phyloP scores from a whole-genome alignment of 2,329 filamentous ascomycete species.

The Penicillium sp. region DNA sequence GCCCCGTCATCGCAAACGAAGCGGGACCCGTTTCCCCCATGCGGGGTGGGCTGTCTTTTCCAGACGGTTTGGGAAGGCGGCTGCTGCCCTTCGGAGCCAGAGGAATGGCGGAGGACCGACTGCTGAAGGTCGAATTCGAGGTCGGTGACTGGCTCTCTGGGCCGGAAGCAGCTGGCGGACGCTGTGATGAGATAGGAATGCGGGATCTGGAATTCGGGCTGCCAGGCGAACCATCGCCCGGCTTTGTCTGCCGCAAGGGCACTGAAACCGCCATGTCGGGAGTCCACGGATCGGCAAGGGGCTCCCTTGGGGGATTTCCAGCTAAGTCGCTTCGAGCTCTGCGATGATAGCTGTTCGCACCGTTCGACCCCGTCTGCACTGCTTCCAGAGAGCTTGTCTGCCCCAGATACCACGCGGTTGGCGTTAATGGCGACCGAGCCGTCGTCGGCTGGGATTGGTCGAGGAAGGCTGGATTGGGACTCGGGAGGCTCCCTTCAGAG shows the following conservation, averaged over 20 bases:
- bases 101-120: slow-evolving; percentile 37
- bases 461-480: slow-evolving; percentile 53
- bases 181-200: slow-evolving; percentile 53
- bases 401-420: slow-evolving; percentile 69
- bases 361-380: slow-evolving; percentile 38
- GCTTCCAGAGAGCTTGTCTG: slow-evolving; percentile 52
- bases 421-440: slow-evolving; percentile 66
- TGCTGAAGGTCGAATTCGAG: slow-evolving; percentile 44
- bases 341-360: slow-evolving; percentile 39
- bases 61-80: slow-evolving; percentile 49
- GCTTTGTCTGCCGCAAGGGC: slow-evolving; percentile 38
- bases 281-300: slow-evolving; percentile 38
- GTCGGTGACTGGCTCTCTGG: slow-evolving; percentile 49
- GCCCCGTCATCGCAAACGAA: slow-evolving; percentile 42
- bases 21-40: slow-evolving; percentile 35
- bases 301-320: slow-evolving; percentile 38
- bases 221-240: slow-evolving; percentile 34
- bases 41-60: slow-evolving; percentile 37
- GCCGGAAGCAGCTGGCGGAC: slow-evolving; percentile 48
- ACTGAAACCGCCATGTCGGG: slow-evolving; percentile 44
- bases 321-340: slow-evolving; percentile 64
- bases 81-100: slow-evolving; percentile 49
- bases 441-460: slow-evolving; percentile 47
- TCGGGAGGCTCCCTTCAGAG: slow-evolving; percentile 72
- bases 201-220: slow-evolving; percentile 50